Percentiles rank a stretch among this genome's conserved stretches.
Evolutionary conservation across 179 eudicot genomes (phyloP).

Genomic region (Nepenthes alata): DNA sequence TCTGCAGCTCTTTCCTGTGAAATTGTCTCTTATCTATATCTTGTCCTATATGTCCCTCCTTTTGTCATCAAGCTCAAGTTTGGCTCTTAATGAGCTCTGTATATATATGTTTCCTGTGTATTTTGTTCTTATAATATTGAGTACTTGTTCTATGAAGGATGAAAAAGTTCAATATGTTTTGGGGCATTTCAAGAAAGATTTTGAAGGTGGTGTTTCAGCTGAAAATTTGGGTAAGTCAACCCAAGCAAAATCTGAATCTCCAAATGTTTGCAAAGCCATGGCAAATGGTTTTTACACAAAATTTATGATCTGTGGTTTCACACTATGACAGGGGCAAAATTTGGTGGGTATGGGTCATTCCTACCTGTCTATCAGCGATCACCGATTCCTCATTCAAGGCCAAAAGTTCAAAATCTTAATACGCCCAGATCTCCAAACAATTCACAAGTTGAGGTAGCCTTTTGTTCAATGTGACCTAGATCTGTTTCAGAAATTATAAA

Average conservation of each 20-base stretch:
- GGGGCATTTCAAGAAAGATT: slow-evolving; percentile 94
- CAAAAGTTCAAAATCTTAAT: slow-evolving; percentile 32
- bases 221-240: slow-evolving; percentile 85
- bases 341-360: slow-evolving; percentile 92
- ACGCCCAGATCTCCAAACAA: slow-evolving; percentile 36
- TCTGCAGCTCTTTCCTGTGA: not conserved
- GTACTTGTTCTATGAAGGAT: slow-evolving; percentile 41
- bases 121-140: not conserved
- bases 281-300: slow-evolving; percentile 10
- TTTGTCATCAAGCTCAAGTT: not conserved
- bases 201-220: slow-evolving; percentile 92
- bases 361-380: slow-evolving; percentile 73
- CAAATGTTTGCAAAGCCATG: slow-evolving; percentile 7
- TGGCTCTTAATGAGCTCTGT: too few relatives aligned
- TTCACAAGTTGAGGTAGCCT: slow-evolving; percentile 52
- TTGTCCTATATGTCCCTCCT: not conserved
- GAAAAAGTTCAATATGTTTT: slow-evolving; percentile 79
- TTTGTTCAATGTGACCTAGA: not conserved
- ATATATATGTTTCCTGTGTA: too few relatives aligned
- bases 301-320: slow-evolving; percentile 12
- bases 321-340: slow-evolving; percentile 67
- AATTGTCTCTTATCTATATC: not conserved
- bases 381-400: slow-evolving; percentile 57
- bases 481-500: not conserved
- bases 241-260: slow-evolving; percentile 7